phyloP scores from a whole-genome alignment of 495 filamentous ascomycete species.

The Amniculicola lignicola region DNA sequence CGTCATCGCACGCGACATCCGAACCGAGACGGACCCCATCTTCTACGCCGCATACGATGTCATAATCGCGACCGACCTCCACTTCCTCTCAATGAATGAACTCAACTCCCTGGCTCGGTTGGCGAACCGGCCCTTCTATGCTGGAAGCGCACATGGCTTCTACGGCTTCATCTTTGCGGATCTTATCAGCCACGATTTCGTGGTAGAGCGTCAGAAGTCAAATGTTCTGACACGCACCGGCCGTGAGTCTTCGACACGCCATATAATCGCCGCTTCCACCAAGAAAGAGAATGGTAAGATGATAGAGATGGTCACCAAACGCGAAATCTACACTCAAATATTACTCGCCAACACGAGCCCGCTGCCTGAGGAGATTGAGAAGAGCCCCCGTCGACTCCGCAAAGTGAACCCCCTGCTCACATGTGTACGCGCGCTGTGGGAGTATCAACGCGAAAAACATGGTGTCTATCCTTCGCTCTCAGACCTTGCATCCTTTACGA shows the following conservation, averaged over 20 bases:
- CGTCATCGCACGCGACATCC: conserved; percentile 63
- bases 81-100: conserved; percentile 63
- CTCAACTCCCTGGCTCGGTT: conserved; percentile 83
- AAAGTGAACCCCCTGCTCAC: conserved; percentile 76
- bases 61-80: conserved; percentile 86
- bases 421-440: conserved; percentile 80
- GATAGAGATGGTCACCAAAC: conserved; percentile 89
- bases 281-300: conserved; percentile 69
- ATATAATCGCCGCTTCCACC: conserved; percentile 64
- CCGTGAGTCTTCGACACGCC: conserved; percentile 72
- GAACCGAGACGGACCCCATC: conserved; percentile 54
- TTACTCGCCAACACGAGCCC: conserved; percentile 71
- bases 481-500: conserved; percentile 61
- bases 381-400: conserved; percentile 61
- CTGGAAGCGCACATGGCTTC: conserved; percentile 79
- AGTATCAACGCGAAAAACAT: conserved; percentile 55
- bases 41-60: conserved; percentile 80
- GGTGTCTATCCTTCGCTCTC: conserved; percentile 56
- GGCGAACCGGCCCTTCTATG: conserved; percentile 77
- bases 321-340: conserved; percentile 81
- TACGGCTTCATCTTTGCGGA: conserved; percentile 96
- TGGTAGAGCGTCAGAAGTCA: conserved; percentile 77
- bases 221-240: conserved; percentile 65
- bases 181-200: conserved; percentile 80
- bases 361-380: conserved; percentile 66